phyloP scores from a whole-genome alignment of 306 rosid genomes.

The Prunus dulcis region DNA sequence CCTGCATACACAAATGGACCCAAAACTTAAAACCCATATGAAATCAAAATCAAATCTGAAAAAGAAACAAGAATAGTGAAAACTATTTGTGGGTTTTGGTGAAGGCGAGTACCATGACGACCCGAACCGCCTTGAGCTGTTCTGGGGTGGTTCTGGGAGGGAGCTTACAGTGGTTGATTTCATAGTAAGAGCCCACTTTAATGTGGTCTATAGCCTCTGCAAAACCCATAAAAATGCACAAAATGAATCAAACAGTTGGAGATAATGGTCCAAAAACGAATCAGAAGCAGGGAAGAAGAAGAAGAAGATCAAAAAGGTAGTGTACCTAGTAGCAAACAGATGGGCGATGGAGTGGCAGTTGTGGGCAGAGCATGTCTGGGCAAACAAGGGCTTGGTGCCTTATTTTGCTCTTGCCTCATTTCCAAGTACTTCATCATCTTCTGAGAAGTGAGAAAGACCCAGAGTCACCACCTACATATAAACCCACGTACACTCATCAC shows the following conservation, averaged over 20 bases:
- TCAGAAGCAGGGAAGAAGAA: background rate
- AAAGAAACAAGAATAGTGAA: background rate
- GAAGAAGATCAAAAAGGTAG: background rate
- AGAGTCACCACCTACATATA: too few relatives aligned
- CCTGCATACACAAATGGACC: slow-evolving; percentile 34
- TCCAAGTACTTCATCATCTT: slow-evolving; percentile 39
- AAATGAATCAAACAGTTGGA: background rate
- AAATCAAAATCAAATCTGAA: background rate
- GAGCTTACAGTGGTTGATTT: slow-evolving; percentile 64
- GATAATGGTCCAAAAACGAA: background rate
- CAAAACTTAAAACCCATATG: background rate
- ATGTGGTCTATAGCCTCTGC: slow-evolving; percentile 48
- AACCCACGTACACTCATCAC: too few relatives aligned
- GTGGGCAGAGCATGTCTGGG: slow-evolving; percentile 42
- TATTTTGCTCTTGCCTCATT: slow-evolving; percentile 19
- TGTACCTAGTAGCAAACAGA: slow-evolving; percentile 30
- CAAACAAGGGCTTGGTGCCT: slow-evolving; percentile 35
- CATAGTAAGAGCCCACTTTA: slow-evolving; percentile 59
- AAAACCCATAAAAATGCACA: background rate
- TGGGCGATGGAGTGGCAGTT: slow-evolving; percentile 26
- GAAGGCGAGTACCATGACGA: slow-evolving; percentile 56
- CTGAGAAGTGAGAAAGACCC: slow-evolving; percentile 11
- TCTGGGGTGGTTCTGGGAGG: slow-evolving; percentile 37
- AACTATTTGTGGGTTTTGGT: background rate
- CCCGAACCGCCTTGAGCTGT: slow-evolving; percentile 50